These are phyloP conservation scores for Mycena alexandri DNA, from an alignment of 768 basidiomycete genomes.

Conservation along the genomic window DNA sequence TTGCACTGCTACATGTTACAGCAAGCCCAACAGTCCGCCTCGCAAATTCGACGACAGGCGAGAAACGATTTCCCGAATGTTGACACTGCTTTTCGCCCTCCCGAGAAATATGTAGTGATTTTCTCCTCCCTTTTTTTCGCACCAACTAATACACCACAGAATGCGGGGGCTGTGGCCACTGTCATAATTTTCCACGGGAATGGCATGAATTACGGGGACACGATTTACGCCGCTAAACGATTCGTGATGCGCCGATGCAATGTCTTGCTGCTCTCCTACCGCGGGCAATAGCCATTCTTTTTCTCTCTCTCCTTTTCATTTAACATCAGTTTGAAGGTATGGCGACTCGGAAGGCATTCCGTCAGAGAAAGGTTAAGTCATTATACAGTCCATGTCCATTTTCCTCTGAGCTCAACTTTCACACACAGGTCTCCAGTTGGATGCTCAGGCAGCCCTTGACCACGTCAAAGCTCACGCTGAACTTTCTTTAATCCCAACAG, in stretches of 20 bases:
- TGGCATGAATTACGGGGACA: conserved; percentile 36
- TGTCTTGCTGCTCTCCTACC: conserved; percentile 40
- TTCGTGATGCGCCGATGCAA: conserved; percentile 31
- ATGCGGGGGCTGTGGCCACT: conserved; percentile 18
- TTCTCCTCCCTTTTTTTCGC: too few relatives aligned
- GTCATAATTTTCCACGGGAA: conserved; percentile 41
- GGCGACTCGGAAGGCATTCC: conserved; percentile 38
- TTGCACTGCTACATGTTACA: conserved; percentile 31
- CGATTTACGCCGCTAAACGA: conserved; percentile 16
- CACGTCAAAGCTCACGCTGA: conserved; percentile 25
- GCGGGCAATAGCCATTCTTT: conserved; percentile 28
- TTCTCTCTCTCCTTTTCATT: background rate
- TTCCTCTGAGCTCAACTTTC: too few relatives aligned
- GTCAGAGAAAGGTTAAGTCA: conserved; percentile 31
- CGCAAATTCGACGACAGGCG: background rate
- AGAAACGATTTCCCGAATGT: conserved; percentile 5
- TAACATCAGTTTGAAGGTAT: conserved; percentile 27
- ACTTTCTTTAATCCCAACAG: conserved; percentile 21
- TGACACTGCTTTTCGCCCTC: conserved; percentile 3
- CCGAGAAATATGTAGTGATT: conserved; percentile 10
- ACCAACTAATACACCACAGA: too few relatives aligned
- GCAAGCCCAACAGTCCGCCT: conserved; percentile 16
- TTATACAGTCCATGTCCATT: too few relatives aligned
- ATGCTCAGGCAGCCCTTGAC: conserved; percentile 42
- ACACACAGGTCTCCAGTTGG: conserved; percentile 33